Conservation (phyloP, 257 asterid genomes). For the Cynanchum wilfordii region DNA sequence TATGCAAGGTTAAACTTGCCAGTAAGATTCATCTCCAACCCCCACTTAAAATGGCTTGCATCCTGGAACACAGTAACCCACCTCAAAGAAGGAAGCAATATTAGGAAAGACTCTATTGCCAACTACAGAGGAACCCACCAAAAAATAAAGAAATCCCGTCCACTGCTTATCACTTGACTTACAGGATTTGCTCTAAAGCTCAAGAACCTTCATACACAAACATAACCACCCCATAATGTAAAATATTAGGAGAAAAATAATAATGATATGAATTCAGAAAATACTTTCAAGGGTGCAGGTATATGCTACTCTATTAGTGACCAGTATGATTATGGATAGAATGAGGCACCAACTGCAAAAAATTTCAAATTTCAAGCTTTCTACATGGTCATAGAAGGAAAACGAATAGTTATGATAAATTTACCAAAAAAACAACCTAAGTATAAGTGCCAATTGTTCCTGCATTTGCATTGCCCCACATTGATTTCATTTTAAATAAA, state of each 20-base stretch:
- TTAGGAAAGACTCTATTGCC: neutral
- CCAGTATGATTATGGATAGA: neutral
- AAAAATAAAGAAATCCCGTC: neutral
- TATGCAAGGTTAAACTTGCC: neutral
- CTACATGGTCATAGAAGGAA: neutral
- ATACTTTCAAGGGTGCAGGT: neutral
- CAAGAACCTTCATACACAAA: neutral
- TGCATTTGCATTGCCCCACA: neutral
- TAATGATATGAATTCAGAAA: neutral
- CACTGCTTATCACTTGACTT: neutral
- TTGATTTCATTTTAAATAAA: conserved; percentile 1
- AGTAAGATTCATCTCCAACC: neutral
- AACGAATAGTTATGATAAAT: neutral
- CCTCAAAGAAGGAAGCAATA: neutral
- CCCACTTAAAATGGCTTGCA: neutral
- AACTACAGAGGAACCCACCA: neutral
- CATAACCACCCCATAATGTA: neutral
- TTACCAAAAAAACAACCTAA: neutral
- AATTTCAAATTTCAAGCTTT: neutral
- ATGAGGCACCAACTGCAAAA: neutral
- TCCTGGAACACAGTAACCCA: neutral
- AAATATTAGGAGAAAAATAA: neutral
- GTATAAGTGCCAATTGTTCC: neutral
- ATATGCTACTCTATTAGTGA: neutral
- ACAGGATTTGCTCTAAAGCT: neutral